A percentile compares a stretch with the other conserved stretches of the same genome.
phyloP scores from a whole-genome alignment of 148 eudicot species.

The Rhododendron kiyosumense region DNA sequence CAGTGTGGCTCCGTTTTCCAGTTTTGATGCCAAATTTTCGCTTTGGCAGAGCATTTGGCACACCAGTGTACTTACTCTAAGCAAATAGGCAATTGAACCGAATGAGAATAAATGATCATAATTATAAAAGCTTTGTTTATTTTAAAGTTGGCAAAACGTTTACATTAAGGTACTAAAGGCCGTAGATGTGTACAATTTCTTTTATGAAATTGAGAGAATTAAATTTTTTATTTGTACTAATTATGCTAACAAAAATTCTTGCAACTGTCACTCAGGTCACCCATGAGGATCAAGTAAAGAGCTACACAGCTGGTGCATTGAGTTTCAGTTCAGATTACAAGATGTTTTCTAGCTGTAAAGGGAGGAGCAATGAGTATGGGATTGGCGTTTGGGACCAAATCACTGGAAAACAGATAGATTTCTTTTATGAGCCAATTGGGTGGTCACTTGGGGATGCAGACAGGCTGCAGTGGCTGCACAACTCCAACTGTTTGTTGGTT shows the following conservation, averaged over 20 bases:
- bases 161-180: neutral
- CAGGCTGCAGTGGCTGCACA: slow-evolving; percentile 70
- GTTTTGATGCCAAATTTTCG: neutral
- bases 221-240: neutral
- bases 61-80: neutral
- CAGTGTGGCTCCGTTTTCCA: neutral
- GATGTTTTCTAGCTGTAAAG: slow-evolving; percentile 78
- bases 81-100: neutral
- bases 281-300: slow-evolving; percentile 59
- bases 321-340: slow-evolving; percentile 34
- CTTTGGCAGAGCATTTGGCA: neutral
- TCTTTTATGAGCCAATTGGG: slow-evolving; percentile 72
- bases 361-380: slow-evolving; percentile 84
- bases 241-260: neutral
- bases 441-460: slow-evolving; percentile 95
- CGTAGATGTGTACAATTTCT: neutral
- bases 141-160: neutral
- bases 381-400: slow-evolving; percentile 82
- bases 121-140: neutral
- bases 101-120: neutral
- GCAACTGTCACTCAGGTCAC: slow-evolving; percentile 21
- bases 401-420: slow-evolving; percentile 76
- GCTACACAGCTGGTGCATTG: slow-evolving; percentile 83
- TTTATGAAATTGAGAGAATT: neutral
- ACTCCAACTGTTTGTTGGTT: slow-evolving; percentile 57